Conservation (phyloP, 305 asterid species). For the Fraxinus floribunda region DNA sequence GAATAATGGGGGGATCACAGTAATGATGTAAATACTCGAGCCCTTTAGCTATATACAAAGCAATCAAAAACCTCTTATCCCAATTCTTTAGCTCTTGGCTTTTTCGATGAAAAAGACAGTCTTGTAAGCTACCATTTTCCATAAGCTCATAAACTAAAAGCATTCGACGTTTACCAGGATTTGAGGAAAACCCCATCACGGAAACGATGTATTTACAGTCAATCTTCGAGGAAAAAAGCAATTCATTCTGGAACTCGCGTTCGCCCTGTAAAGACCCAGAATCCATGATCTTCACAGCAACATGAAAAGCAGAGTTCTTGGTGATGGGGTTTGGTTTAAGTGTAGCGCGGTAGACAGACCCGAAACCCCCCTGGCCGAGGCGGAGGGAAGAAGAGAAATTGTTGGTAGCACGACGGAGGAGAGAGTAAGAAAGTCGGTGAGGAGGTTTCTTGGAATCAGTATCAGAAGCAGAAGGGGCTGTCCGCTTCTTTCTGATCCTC, state of each 20-base stretch:
- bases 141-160: constrained; percentile 80
- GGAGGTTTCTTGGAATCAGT: constrained; percentile 79
- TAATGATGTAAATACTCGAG: constrained; percentile 82
- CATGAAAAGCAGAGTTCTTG: constrained; percentile 33
- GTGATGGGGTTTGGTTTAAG: constrained; percentile 34
- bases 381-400: constrained; percentile 67
- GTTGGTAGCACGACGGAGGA: constrained; percentile 79
- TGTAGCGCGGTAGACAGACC: constrained; percentile 78
- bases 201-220: constrained; percentile 69
- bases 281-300: constrained; percentile 89
- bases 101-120: constrained; percentile 77
- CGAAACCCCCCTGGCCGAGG: constrained; percentile 95
- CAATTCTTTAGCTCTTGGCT: constrained; percentile 67
- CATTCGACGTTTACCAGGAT: constrained; percentile 74
- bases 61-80: constrained; percentile 64
- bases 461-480: constrained; percentile 72
- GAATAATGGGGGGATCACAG: constrained; percentile 87
- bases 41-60: constrained; percentile 81
- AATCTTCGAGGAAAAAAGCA: constrained; percentile 71
- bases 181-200: constrained; percentile 74
- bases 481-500: constrained; percentile 54
- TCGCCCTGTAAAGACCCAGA: constrained; percentile 94
- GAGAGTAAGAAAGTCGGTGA: constrained; percentile 58
- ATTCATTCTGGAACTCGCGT: constrained; percentile 95
- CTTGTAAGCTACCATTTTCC: constrained; percentile 91